A percentile compares a stretch with the other conserved stretches of the same genome.
These are phyloP conservation scores for Carex arenaria DNA, from an alignment of 202 grass and related monocot species.

Conservation along the genomic window DNA sequence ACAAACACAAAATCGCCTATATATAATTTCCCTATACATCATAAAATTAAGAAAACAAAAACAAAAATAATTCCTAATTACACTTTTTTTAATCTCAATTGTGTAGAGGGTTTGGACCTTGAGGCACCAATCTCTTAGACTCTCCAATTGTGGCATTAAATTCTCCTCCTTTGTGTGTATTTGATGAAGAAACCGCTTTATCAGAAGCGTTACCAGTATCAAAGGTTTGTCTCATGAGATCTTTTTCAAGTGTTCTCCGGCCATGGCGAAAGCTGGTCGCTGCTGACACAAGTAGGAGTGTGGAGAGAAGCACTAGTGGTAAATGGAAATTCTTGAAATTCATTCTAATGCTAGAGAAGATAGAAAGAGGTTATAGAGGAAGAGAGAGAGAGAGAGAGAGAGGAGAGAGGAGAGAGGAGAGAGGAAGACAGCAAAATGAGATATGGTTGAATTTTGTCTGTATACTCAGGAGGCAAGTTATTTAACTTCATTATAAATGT, in stretches of 20 bases:
- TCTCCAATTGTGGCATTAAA: conserved; percentile 25
- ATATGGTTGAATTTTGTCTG: conserved; percentile 21
- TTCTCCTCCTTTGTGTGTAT: background rate
- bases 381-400: background rate
- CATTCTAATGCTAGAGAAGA: conserved; percentile 16
- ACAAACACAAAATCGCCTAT: conserved; percentile 17
- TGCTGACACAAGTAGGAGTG: conserved; percentile 17
- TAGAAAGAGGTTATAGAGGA: background rate
- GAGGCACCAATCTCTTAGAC: conserved; percentile 77
- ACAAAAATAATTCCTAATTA: background rate
- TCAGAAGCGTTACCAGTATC: background rate
- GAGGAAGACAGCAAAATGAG: background rate
- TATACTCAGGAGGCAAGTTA: conserved; percentile 19
- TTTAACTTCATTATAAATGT: conserved; percentile 12
- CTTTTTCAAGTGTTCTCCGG: conserved; percentile 19
- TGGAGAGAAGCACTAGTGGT: background rate
- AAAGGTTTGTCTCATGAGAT: conserved; percentile 5
- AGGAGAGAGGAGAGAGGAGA: background rate
- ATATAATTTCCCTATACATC: conserved; percentile 17
- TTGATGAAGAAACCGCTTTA: conserved; percentile 20
- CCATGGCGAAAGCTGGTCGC: conserved; percentile 25
- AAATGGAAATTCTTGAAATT: conserved; percentile 9
- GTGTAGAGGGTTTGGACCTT: conserved; percentile 96
- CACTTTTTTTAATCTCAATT: conserved; percentile 36
- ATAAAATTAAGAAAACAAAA: background rate